Evolutionary conservation across 495 filamentous ascomycete genomes (phyloP), one percentile per base, ranked within the genome.

Genomic region (Apiosordaria backusii): DNA sequence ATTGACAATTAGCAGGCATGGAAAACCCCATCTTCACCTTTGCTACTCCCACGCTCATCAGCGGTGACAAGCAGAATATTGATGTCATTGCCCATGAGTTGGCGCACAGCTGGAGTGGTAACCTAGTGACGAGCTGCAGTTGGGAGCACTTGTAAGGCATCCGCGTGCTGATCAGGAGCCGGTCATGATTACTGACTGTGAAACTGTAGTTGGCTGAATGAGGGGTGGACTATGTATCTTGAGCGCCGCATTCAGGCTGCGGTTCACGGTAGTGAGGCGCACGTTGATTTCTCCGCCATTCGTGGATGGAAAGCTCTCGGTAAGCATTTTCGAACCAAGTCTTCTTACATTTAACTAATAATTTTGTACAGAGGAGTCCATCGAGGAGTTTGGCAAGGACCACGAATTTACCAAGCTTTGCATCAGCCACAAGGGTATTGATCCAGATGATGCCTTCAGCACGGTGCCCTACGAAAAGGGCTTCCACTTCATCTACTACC

Each of bases 71-170:
- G 24, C 89, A 96, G 70, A 99, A 99, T 68, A 84, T 99, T 4
- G 94, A 97, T 78, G 93, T 97, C 19, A 97, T 99, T 76, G 94
- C 95, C 3, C 94, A 99, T 74, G 94, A 99, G 77, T 83, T 99
- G 23, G 83, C 87, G 59, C 94, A 98, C 76, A 90, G 86, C 71
- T 97, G 93, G 92, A 93, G 90, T 69, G 95, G 94, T 16, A 99
- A 99, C 71, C 79, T 97, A 3, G 95, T 97, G 9, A 92, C 89
- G 6, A 94, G 90, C 73, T 88, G 89, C 63, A 92, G 88, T 35
- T 99, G 95, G 95, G 92, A 97, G 76, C 93, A 99, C 71, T 97
- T 97, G 80, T 85, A 69, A 71, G 80, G 75, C 9, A 45, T n/a
- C 35, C 10, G 29, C 29, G 29, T 6, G 29, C 29, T 6, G 19